Evolutionary conservation across 495 filamentous ascomycete species (phyloP), one percentile per base, ranked within the genome.

Genomic region (Stereocaulon alpinum): DNA sequence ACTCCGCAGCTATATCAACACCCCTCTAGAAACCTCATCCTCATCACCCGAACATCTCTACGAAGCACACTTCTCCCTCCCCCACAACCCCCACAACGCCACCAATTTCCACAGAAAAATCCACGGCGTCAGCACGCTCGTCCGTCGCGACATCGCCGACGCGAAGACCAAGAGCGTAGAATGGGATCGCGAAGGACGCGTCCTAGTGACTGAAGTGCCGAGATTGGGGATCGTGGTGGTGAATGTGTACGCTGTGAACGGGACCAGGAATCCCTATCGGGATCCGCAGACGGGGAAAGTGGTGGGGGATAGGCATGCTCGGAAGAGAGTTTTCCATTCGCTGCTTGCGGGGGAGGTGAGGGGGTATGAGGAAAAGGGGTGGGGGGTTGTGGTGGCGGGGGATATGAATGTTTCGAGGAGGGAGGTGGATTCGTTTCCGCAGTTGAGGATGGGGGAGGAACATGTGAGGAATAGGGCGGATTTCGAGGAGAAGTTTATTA

Each of bases 181-280:
- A 34, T 81, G 79, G 79, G 79, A 82, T 49, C 51, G 64, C 10
- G 79, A 82, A 68, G 79, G 79, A 3, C 71, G 79, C 1, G 70
- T 82, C 9, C 63, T 71, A 15, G 61, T 81, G 14, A 61, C 71
- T 20, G 74, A 77, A 61, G 61, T 73, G 6, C 58, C 40, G 4
- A 53, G 42, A 9, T 41, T 49, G 24, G 68, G 70, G 1, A 45
- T 77, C 0, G 69, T 72, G 0, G 58, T 82, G 12, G 63, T 76
- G 43, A 79, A 80, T 58, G 64, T 80, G 56, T 81, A 81, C 64
- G 76, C 75, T 42, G 71, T 77, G 37, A 81, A 81, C 61, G 79
- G 79, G 18, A 81, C 79, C 3, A 60, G 68, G 1, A 69, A 71
- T 44, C 68, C 74, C 7, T 80, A 80, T 65, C 69, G 69, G 11